Evolutionary conservation across 164 flowering plant species (phyloP), one percentile per base, ranked within the genome.

Genomic region (Stephania japonica): DNA sequence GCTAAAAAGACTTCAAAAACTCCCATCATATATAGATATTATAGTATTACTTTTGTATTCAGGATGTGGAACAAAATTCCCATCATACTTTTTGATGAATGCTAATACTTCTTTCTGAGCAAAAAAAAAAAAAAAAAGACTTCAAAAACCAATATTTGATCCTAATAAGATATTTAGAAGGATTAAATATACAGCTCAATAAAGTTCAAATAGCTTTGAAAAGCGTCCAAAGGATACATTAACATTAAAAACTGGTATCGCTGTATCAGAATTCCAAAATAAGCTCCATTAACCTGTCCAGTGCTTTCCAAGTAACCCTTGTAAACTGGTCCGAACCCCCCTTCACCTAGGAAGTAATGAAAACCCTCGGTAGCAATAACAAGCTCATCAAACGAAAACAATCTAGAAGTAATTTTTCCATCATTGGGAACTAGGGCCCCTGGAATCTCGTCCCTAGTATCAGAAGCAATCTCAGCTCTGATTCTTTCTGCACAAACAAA

Each of bases 261-360:
- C 6, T 32, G 38, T 32, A 32, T 2, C 43, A 49, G 53, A 10
- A 32, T 32, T 32, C 25, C 53, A 41, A 27, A 65, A 9, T n/a
- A 19, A 62, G 49, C 44, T 21, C 56, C 75, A 71, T 75, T 70
- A 63, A 90, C 97, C 88, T 89, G 91, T 76, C 91, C 95, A 19
- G 90, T 84, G 79, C 86, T 91, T 75, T 90, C 93, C 75, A 92
- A 78, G 21, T 85, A 88, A 68, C 97, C 95, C 77, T 88, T 92
- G 77, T 92, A 92, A 62, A 92, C 97, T 65, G 90, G 90, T 53
- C 97, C 97, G 81, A 91, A 91, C 13, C 97, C 97, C 70, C 97
- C 97, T 83, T 91, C 94, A 44, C 97, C 97, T 73, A 91, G 69
- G 65, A 90, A 83, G 79, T 81, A 84, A 70, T 92, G 85, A 67